A percentile compares a stretch with the other conserved stretches of the same genome.
Evolutionary conservation across 2,329 filamentous ascomycete species (phyloP).

Genomic region (Phialocephala sp.): DNA sequence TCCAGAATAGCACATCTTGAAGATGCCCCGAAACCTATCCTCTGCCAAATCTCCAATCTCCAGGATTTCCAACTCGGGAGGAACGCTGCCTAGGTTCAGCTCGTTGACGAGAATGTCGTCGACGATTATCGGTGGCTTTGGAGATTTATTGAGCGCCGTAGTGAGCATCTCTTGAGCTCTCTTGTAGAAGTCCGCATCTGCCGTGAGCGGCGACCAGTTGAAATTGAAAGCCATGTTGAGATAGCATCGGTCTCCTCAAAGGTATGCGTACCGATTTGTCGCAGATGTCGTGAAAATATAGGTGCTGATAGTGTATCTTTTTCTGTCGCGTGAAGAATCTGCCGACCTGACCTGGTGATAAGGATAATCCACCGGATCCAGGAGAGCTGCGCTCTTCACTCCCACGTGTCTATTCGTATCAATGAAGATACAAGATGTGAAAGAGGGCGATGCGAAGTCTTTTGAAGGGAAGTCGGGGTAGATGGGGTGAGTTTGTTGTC

Average conservation of each 20-base stretch:
- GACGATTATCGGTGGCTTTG: slow-evolving; percentile 98
- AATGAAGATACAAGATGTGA: slow-evolving; percentile 34
- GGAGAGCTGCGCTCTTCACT: slow-evolving; percentile 8
- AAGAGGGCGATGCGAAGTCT: slow-evolving; percentile 8
- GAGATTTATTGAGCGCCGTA: slow-evolving; percentile 93
- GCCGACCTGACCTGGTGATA: slow-evolving; percentile 30
- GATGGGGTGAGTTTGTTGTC: slow-evolving; percentile 13
- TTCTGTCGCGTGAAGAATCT: slow-evolving; percentile 34
- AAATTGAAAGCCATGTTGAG: slow-evolving; percentile 96
- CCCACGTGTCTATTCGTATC: slow-evolving; percentile 24
- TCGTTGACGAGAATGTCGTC: slow-evolving; percentile 99
- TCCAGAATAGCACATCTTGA: slow-evolving; percentile 98
- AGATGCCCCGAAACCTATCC: slow-evolving; percentile 95
- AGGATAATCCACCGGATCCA: slow-evolving; percentile 20
- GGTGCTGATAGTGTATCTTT: slow-evolving; percentile 13
- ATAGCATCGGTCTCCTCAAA: slow-evolving; percentile 37
- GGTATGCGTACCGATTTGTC: neutral
- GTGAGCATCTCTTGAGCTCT: slow-evolving; percentile 94
- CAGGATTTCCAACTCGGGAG: slow-evolving; percentile 93
- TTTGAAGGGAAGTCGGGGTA: neutral
- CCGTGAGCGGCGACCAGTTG: slow-evolving; percentile 99
- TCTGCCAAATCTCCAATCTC: slow-evolving; percentile 98
- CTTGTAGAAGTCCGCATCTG: slow-evolving; percentile 88
- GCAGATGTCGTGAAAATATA: slow-evolving; percentile 4
- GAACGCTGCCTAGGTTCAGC: slow-evolving; percentile 92